Percentiles rank a stretch among this genome's conserved stretches.
These are phyloP conservation scores for Neurospora sp. DNA, from an alignment of 495 filamentous ascomycete species.

Conservation along the genomic window DNA sequence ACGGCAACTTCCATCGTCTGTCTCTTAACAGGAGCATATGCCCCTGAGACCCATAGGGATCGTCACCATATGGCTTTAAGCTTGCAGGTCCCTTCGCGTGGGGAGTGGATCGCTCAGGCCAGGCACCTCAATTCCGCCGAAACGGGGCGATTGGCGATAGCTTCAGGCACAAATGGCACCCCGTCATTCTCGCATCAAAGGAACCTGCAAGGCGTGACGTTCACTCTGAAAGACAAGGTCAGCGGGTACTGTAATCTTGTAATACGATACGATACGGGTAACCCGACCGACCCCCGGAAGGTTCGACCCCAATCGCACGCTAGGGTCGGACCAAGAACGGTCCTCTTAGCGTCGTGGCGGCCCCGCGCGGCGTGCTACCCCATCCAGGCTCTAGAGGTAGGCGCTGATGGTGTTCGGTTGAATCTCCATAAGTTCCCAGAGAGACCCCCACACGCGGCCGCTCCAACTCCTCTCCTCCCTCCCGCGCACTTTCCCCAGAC, in stretches of 20 bases:
- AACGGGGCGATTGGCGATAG: not conserved
- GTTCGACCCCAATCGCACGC: not conserved
- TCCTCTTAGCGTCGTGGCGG: not conserved
- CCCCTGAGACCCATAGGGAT: not conserved
- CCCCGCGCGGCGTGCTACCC: not conserved
- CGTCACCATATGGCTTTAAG: not conserved
- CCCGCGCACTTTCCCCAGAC: constrained; percentile 16
- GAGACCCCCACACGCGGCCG: constrained; percentile 24
- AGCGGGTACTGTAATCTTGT: not conserved
- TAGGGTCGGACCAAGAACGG: not conserved
- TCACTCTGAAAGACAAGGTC: not conserved
- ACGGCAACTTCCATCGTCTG: not conserved
- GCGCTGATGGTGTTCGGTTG: not conserved
- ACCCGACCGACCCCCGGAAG: not conserved
- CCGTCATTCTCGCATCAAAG: too few relatives aligned
- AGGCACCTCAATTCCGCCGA: not conserved
- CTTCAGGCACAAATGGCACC: not conserved
- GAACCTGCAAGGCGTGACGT: too few relatives aligned
- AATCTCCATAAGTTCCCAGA: not conserved
- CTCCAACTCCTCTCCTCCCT: constrained; percentile 13
- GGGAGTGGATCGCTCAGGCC: not conserved
- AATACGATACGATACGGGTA: not conserved
- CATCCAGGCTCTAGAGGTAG: not conserved
- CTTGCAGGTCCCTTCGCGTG: not conserved
- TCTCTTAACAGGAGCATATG: not conserved